Conservation (phyloP, 352 stramenopile species). For the Phytopythium ostracodes region DNA sequence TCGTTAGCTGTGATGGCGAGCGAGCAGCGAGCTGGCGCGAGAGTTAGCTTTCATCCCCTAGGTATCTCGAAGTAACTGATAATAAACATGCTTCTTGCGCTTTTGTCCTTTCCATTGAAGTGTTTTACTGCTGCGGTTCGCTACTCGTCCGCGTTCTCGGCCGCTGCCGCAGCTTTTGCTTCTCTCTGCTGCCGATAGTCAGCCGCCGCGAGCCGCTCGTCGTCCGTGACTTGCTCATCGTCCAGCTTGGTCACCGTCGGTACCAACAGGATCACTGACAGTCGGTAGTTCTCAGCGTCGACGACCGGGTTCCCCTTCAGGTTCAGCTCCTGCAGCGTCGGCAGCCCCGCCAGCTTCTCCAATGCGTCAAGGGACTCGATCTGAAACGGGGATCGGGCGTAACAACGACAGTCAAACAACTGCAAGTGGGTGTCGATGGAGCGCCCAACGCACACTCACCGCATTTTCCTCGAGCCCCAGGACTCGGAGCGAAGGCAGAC, state of each 20-base stretch:
- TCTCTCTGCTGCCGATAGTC: slow-evolving; percentile 52
- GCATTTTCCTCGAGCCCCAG: slow-evolving; percentile 61
- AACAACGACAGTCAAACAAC: neutral
- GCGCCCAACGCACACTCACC: slow-evolving; percentile 17
- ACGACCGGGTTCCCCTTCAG: slow-evolving; percentile 51
- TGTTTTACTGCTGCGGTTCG: neutral
- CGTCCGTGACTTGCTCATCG: slow-evolving; percentile 42
- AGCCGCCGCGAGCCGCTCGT: slow-evolving; percentile 57
- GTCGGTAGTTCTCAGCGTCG: slow-evolving; percentile 52
- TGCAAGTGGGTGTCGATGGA: neutral
- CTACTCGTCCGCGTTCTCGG: slow-evolving; percentile 8
- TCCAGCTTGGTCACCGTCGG: slow-evolving; percentile 62
- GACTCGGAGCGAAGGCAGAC: slow-evolving; percentile 31
- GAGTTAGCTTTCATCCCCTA: neutral
- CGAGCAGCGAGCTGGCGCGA: neutral
- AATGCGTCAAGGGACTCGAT: slow-evolving; percentile 48
- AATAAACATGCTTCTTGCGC: slow-evolving; percentile 39
- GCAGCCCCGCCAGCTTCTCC: slow-evolving; percentile 39
- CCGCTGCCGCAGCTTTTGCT: slow-evolving; percentile 17
- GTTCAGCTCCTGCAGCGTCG: slow-evolving; percentile 35
- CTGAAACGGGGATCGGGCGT: no score
- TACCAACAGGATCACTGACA: slow-evolving; percentile 43
- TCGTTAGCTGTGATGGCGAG: neutral
- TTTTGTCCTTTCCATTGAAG: slow-evolving; percentile 6
- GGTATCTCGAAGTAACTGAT: slow-evolving; percentile 15